Percentiles rank a stretch among this genome's conserved stretches.
These are phyloP conservation scores for Globisporangium iwayamae DNA, from an alignment of 352 stramenopile species.

Conservation along the genomic window DNA sequence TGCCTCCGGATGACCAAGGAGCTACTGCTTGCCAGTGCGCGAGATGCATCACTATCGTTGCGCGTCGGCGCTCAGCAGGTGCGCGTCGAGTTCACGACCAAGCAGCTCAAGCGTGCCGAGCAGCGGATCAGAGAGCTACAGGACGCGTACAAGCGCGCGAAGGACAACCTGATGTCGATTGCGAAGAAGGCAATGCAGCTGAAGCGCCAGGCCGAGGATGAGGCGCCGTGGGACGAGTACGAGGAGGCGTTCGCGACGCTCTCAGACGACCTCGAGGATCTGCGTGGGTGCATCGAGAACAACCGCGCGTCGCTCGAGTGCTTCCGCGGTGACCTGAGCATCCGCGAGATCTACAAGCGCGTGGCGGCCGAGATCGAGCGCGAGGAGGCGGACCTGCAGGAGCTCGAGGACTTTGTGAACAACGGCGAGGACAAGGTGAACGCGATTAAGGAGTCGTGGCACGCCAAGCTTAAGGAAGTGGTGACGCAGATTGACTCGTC, in stretches of 20 bases:
- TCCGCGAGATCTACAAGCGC: slow-evolving; percentile 73
- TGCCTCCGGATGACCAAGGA: slow-evolving; percentile 53
- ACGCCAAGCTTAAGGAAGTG: slow-evolving; percentile 63
- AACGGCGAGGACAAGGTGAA: slow-evolving; percentile 65
- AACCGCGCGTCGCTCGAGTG: slow-evolving; percentile 78
- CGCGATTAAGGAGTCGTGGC: slow-evolving; percentile 75
- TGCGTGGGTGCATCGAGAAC: slow-evolving; percentile 80
- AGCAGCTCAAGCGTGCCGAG: slow-evolving; percentile 56
- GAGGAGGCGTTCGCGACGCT: slow-evolving; percentile 57
- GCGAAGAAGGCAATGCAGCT: slow-evolving; percentile 67
- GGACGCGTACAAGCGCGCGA: slow-evolving; percentile 57
- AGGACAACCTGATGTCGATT: slow-evolving; percentile 55
- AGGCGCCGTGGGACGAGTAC: slow-evolving; percentile 62
- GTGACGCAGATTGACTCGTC: slow-evolving; percentile 75
- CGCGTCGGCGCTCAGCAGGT: slow-evolving; percentile 63
- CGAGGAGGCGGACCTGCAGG: slow-evolving; percentile 55
- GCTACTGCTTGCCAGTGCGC: slow-evolving; percentile 40
- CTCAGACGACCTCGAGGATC: slow-evolving; percentile 74
- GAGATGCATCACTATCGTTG: slow-evolving; percentile 53
- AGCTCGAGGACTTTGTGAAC: slow-evolving; percentile 61
- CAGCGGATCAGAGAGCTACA: slow-evolving; percentile 44
- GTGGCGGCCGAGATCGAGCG: slow-evolving; percentile 58
- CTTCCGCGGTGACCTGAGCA: slow-evolving; percentile 73
- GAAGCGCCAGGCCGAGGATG: slow-evolving; percentile 60
- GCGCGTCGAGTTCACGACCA: slow-evolving; percentile 57